Conservation (phyloP, 2,329 filamentous ascomycete genomes). For the Exophiala oligosperma region DNA sequence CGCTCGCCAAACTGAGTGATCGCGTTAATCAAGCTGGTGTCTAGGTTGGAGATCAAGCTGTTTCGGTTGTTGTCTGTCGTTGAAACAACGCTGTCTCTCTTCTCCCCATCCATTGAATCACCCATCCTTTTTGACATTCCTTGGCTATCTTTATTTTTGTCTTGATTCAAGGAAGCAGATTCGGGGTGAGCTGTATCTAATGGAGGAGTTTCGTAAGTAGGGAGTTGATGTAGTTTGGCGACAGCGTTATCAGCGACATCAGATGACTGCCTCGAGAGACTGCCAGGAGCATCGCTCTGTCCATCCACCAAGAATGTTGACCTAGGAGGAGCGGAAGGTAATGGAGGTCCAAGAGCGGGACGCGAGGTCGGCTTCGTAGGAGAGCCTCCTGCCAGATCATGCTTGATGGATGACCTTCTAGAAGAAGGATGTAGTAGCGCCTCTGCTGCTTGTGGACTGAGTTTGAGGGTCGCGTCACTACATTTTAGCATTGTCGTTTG, state of each 20-base stretch:
- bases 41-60: constrained; percentile 22
- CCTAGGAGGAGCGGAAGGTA: not conserved
- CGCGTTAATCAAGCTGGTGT: constrained; percentile 20
- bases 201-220: not conserved
- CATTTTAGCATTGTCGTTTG: constrained; percentile 21
- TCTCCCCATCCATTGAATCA: not conserved
- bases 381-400: not conserved
- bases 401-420: not conserved
- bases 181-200: too few species aligned
- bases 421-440: not conserved
- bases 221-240: constrained; percentile 9
- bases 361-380: not conserved
- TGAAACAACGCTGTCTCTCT: constrained; percentile 1
- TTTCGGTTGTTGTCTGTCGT: constrained; percentile 1
- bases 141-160: not conserved
- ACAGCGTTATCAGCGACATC: constrained; percentile 8
- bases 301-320: constrained; percentile 10
- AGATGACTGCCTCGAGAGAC: constrained; percentile 10
- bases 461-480: constrained; percentile 16
- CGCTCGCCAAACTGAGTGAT: constrained; percentile 19
- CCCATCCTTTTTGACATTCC: not conserved
- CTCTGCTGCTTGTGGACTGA: constrained; percentile 10
- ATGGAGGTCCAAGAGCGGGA: not conserved
- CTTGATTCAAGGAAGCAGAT: not conserved
- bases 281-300: constrained; percentile 15